Evolutionary conservation across 2,329 filamentous ascomycete genomes (phyloP), one percentile per base, ranked within the genome.

Genomic region (Colletotrichum kahawae): DNA sequence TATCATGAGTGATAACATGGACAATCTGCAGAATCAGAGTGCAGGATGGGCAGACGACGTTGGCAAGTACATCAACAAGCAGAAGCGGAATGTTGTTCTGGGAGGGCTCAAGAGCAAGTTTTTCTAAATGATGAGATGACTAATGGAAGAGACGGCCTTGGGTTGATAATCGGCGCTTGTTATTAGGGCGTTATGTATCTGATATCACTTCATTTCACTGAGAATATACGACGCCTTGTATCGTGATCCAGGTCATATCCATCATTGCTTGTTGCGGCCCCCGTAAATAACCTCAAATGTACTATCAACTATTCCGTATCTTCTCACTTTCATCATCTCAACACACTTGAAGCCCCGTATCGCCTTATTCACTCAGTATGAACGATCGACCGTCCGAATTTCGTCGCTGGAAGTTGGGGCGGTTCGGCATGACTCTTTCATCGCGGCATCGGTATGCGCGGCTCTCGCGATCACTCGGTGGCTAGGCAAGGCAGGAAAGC

Each of bases 11-110:
- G 96, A 98, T 80, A 93, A 88, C 63, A 95, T 98, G 92, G 94
- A 98, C 77, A 92, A 91, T 77, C 85, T 98, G 75, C 93, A 96
- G 80, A 90, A 95, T 79, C 93, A 93, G 78, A 98, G 95, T 81
- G 92, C 92, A 70, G 94, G 92, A 21, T 98, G 95, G 92, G 93
- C 95, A 16, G 92, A 95, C 36, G 96, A 98, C 82, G 95, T 98
- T 67, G 93, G 91, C 80, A 98, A 98, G 83, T 98, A 91, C 83
- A 93, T 98, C 6, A 90, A 89, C 73, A 93, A 93, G 85, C 96
- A 98, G 87, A 98, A 98, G 90, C 91, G 92, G 82, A 96, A 95
- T 77, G 88, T 97, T 77, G 87, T 98, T 16, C 85, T 97, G 78
- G 95, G 95, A 2, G 88, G 90, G 75, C 84, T 93, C 21, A 92